Conservation (phyloP, 345 rosid species). For the Draba incana region DNA sequence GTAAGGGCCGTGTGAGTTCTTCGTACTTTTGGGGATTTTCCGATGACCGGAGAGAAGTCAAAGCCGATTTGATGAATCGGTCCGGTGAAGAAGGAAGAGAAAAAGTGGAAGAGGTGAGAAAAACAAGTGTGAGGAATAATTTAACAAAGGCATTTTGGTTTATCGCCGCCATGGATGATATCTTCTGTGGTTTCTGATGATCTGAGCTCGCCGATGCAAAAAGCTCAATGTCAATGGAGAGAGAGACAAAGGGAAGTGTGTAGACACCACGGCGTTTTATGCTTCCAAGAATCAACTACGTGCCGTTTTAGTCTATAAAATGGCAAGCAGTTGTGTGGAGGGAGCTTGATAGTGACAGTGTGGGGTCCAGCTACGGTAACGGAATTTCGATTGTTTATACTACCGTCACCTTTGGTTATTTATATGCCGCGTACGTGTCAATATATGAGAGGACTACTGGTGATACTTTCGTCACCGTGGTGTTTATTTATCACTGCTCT, state of each 20-base stretch:
- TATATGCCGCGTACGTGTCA: constrained; percentile 6
- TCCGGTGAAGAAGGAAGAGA: constrained; percentile 43
- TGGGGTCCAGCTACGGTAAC: constrained; percentile 34
- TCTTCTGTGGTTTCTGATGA: background rate
- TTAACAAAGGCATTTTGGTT: constrained; percentile 21
- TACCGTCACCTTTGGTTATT: constrained; percentile 23
- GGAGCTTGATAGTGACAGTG: constrained; percentile 33
- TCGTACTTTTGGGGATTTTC: constrained; percentile 49
- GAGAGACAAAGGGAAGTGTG: constrained; percentile 9
- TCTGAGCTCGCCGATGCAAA: constrained; percentile 17
- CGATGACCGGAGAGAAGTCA: constrained; percentile 22
- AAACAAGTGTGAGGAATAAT: constrained; percentile 25
- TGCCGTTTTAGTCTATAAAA: background rate
- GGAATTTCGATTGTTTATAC: constrained; percentile 16
- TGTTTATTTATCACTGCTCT: constrained; percentile 24
- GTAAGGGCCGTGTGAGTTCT: constrained; percentile 60
- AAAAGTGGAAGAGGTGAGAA: constrained; percentile 29
- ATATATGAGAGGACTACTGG: background rate
- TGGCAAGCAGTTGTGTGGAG: constrained; percentile 26
- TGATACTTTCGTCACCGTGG: background rate
- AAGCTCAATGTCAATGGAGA: constrained; percentile 32
- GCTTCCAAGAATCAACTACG: background rate
- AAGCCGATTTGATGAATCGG: constrained; percentile 42
- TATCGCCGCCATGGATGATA: constrained; percentile 17
- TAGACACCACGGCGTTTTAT: constrained; percentile 22